Base-by-base conservation (phyloP, 345 rosid genomes). In the Aquilaria sinensis region DNA sequence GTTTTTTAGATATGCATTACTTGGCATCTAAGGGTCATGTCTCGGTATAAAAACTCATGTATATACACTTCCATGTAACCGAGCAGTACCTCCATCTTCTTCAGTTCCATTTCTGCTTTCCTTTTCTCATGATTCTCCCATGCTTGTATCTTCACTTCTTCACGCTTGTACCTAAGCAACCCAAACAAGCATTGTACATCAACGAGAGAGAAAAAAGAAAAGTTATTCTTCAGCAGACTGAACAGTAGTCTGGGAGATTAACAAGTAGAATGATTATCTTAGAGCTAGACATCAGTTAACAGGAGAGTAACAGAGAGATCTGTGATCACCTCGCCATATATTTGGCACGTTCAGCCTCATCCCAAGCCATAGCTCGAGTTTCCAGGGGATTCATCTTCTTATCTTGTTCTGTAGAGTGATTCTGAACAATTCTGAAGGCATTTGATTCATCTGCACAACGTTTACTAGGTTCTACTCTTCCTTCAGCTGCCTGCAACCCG, bases 71-170 rank as follows among this genome's bases (percentile, higher is more conserved):
- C 46, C 60, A 37, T 53, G 47, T 13, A 60, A 60, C 41, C 9
- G 10, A 29, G 31, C 7, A 37, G 23, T 84, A 90, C 98, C 96
- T 93, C 97, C 77, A 79, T 82, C 75, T 88, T 93, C 72, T 79
- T 86, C 97, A 88, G 88, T 70, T 88, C 87, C 94, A 88, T 83
- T 68, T 93, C 98, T 0, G 97, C 94, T 78, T 86, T 93, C 82
- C 98, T 77, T 82, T 83, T 93, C 78, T 88, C 85, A 33, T 83
- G 95, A 81, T 90, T 90, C 72, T 93, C 97, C 98, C 97, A 93
- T 23, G 89, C 95, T 54, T 86, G 96, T 64, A 93, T 93, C 79
- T 86, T 93, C 77, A 93, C 96, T 64, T 90, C 96, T 70, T 90
- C 96, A 1, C 92, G 83, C 78, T 93, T 93, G 51, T 83, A 93